phyloP scores from a whole-genome alignment of 2,329 filamentous ascomycete genomes.

The Ophiostoma populinum region DNA sequence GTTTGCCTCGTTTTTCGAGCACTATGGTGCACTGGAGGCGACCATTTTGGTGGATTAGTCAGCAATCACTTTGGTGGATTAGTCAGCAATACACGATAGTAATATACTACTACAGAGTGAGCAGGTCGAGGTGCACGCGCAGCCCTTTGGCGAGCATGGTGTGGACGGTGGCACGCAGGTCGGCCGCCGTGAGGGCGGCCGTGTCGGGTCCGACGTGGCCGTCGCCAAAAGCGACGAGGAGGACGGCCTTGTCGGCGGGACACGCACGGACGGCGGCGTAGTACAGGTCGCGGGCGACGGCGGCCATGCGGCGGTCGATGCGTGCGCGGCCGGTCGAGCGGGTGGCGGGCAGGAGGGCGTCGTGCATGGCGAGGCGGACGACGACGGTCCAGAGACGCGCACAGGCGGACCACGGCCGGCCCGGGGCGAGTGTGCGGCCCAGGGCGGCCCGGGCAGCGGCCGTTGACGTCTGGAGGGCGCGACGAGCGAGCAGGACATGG shows the following conservation, averaged over 20 bases:
- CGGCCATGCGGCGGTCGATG: slow-evolving; percentile 6
- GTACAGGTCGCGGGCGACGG: slow-evolving; percentile 26
- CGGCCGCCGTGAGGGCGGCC: slow-evolving; percentile 26
- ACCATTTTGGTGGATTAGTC: slow-evolving; percentile 66
- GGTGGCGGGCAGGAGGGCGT: slow-evolving; percentile 9
- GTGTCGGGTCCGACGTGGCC: not conserved
- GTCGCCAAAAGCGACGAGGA: slow-evolving; percentile 32
- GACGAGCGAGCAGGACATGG: not conserved
- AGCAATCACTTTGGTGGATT: not conserved
- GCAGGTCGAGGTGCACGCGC: slow-evolving; percentile 12
- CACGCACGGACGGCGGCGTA: slow-evolving; percentile 30
- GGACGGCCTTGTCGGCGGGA: slow-evolving; percentile 30
- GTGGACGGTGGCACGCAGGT: slow-evolving; percentile 26
- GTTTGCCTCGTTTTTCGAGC: slow-evolving; percentile 73
- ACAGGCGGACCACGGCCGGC: too few species aligned
- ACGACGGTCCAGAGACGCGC: slow-evolving; percentile 31
- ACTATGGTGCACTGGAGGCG: slow-evolving; percentile 66
- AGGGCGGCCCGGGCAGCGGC: slow-evolving; percentile 25
- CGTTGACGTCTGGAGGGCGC: slow-evolving; percentile 19
- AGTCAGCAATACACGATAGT: not conserved
- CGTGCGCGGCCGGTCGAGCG: slow-evolving; percentile 12
- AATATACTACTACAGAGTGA: not conserved
- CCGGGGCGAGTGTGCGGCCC: too few species aligned
- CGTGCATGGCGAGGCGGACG: slow-evolving; percentile 22
- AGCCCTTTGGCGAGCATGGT: slow-evolving; percentile 10